Percentiles rank a stretch among this genome's conserved stretches.
These are phyloP conservation scores for Musa troglodytarum DNA, from an alignment of 176 grass and related monocot genomes.

Conservation along the genomic window DNA sequence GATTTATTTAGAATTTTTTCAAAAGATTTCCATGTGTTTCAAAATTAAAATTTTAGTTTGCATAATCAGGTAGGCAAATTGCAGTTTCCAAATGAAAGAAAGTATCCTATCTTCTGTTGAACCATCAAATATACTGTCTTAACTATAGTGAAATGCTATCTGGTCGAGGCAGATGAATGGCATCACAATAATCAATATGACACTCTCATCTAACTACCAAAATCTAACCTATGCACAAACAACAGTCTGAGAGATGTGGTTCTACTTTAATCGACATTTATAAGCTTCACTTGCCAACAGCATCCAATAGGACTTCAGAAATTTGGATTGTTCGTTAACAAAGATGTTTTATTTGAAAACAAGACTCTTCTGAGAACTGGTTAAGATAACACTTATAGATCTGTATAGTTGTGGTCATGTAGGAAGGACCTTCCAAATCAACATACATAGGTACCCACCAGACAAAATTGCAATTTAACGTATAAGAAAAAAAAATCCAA, in stretches of 20 bases:
- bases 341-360: neutral
- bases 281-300: neutral
- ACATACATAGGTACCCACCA: too few relatives aligned
- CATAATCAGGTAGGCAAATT: neutral
- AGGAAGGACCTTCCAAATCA: too few relatives aligned
- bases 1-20: too few relatives aligned
- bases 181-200: neutral
- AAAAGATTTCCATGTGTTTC: too few relatives aligned
- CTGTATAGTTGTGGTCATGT: too few relatives aligned
- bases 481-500: neutral
- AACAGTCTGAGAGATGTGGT: neutral
- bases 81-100: neutral
- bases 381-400: neutral
- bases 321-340: neutral
- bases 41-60: too few relatives aligned
- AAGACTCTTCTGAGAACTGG: neutral
- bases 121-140: neutral
- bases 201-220: neutral
- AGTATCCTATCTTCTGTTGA: neutral
- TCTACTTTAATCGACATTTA: neutral
- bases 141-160: neutral
- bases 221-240: neutral
- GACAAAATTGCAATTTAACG: neutral
- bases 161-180: neutral
- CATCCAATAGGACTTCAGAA: neutral